Evolutionary conservation across 2,329 filamentous ascomycete species (phyloP).

Genomic region (Colletotrichum sp.): DNA sequence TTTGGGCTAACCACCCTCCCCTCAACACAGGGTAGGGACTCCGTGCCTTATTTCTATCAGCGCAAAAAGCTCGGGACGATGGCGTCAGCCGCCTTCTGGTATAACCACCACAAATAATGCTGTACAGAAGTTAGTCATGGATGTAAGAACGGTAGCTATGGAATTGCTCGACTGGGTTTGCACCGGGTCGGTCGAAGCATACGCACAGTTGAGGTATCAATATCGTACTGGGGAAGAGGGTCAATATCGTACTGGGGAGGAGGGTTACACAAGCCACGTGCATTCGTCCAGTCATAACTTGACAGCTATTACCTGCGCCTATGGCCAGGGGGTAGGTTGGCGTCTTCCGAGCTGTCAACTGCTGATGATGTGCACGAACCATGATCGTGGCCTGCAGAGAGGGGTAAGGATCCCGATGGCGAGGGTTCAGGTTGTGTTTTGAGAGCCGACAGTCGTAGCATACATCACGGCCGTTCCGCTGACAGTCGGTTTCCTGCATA

Average conservation of each 20-base stretch:
- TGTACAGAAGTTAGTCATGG: too few relatives aligned
- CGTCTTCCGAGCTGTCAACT: neutral
- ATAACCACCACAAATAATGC: neutral
- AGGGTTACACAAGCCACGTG: neutral
- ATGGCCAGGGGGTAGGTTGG: neutral
- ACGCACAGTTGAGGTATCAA: neutral
- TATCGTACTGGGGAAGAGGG: neutral
- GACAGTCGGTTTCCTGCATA: constrained; percentile 13
- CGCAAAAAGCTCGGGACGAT: neutral
- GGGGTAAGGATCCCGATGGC: neutral
- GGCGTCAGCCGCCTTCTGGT: neutral
- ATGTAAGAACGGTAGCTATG: neutral
- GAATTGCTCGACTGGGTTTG: neutral
- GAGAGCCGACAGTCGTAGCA: constrained; percentile 6
- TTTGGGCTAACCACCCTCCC: neutral
- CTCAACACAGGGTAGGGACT: neutral
- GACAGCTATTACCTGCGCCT: neutral
- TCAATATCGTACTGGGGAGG: neutral
- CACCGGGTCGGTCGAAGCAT: neutral
- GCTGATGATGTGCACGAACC: neutral
- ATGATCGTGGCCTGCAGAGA: neutral
- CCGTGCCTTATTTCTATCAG: neutral
- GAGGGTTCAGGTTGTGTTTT: neutral
- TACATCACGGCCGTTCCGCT: neutral
- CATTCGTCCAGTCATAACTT: neutral